phyloP scores from a whole-genome alignment of 257 asterid species.

The Leonotis leonurus region DNA sequence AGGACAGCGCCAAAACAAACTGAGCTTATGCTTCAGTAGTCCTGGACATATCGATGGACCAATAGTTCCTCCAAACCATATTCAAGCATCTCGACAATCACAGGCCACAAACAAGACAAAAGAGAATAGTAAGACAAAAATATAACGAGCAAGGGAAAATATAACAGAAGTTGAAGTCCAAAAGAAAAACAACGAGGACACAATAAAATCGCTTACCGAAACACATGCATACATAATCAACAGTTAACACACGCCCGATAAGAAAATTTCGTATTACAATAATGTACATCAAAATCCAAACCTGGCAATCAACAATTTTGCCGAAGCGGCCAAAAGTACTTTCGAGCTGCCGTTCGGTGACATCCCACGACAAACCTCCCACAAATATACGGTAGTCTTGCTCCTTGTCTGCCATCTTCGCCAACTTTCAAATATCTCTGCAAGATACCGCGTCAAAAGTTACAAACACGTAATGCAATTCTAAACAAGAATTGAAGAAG shows the following conservation, averaged over 20 bases:
- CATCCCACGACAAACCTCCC: slow-evolving; percentile 87
- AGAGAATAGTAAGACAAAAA: slow-evolving; percentile 7
- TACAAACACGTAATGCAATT: not conserved
- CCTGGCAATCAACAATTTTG: slow-evolving; percentile 85
- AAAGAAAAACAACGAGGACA: not conserved
- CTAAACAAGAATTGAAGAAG: not conserved
- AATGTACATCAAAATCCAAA: slow-evolving; percentile 16
- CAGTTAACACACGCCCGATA: not conserved
- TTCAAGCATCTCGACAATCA: slow-evolving; percentile 22
- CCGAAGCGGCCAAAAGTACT: slow-evolving; percentile 77
- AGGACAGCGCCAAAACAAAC: slow-evolving; percentile 18
- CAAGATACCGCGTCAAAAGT: slow-evolving; percentile 11
- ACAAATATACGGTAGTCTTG: slow-evolving; percentile 80
- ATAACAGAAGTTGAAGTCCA: not conserved
- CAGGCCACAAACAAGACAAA: slow-evolving; percentile 18
- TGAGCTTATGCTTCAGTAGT: slow-evolving; percentile 15
- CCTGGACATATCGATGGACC: slow-evolving; percentile 17
- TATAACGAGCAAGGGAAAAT: not conserved
- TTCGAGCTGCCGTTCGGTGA: slow-evolving; percentile 88
- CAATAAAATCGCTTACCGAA: not conserved
- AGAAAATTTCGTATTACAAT: not conserved
- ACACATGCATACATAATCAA: not conserved
- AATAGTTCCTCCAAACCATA: slow-evolving; percentile 26
- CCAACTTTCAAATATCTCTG: not conserved
- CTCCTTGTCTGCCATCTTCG: slow-evolving; percentile 67